Conservation (phyloP, 2,329 filamentous ascomycete species). For the Byssochlamys sp. region DNA sequence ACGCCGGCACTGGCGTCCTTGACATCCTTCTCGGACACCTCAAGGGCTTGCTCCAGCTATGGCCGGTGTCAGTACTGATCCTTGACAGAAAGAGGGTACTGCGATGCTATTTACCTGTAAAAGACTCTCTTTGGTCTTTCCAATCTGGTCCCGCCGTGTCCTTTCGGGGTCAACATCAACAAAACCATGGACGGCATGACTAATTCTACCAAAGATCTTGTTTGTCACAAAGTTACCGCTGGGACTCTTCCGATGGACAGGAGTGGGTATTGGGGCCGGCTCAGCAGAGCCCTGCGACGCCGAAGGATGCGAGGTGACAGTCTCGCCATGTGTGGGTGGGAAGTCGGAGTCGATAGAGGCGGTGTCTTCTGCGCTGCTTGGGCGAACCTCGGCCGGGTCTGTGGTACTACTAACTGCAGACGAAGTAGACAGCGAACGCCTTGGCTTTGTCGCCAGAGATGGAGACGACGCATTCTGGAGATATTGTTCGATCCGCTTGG, state of each 20-base stretch:
- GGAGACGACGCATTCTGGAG: constrained; percentile 54
- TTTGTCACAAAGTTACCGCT: constrained; percentile 87
- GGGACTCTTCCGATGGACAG: constrained; percentile 65
- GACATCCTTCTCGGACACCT: constrained; percentile 81
- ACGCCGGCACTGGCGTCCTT: constrained; percentile 85
- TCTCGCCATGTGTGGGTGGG: constrained; percentile 73
- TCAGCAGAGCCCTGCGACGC: constrained; percentile 58
- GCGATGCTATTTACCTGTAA: constrained; percentile 38
- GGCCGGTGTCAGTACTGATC: constrained; percentile 9
- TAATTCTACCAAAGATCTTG: constrained; percentile 87
- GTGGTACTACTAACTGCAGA: constrained; percentile 35
- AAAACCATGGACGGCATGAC: constrained; percentile 89
- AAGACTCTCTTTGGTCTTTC: constrained; percentile 85
- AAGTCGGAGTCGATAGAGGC: constrained; percentile 94
- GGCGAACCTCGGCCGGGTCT: constrained; percentile 37
- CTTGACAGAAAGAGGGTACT: background rate
- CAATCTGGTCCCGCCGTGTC: constrained; percentile 83
- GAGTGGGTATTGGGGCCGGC: constrained; percentile 17
- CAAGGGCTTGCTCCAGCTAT: constrained; percentile 81
- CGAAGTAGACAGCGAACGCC: constrained; percentile 56
- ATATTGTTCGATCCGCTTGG: constrained; percentile 86
- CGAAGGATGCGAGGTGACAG: constrained; percentile 52
- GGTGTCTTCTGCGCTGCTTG: constrained; percentile 61
- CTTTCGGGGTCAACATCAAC: constrained; percentile 92
- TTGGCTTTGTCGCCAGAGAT: constrained; percentile 37